These are phyloP conservation scores for Dictyostelium intermedium DNA, from an alignment of 78 protist genomes.

Conservation along the genomic window DNA sequence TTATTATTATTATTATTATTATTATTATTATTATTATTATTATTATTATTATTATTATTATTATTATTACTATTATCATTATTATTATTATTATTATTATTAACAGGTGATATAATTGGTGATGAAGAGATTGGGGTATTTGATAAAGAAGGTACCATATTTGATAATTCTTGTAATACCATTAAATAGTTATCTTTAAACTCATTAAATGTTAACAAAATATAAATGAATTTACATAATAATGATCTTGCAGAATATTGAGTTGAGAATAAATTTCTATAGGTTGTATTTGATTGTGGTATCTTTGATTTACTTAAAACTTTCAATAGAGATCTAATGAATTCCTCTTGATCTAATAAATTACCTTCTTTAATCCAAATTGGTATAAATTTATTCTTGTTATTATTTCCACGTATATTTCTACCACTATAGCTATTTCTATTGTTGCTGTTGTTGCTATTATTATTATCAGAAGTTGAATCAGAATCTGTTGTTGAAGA, in stretches of 20 bases:
- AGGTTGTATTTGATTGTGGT: constrained; percentile 28
- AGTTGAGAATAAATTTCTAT: constrained; percentile 40
- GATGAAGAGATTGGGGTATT: background rate
- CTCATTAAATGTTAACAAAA: constrained; percentile 1
- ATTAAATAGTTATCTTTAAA: constrained; percentile 1
- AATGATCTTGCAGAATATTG: constrained; percentile 61
- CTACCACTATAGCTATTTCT: background rate
- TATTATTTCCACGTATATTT: background rate
- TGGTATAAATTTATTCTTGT: constrained; percentile 15
- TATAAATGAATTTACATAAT: constrained; percentile 36
- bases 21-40: background rate
- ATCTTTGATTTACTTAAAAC: constrained; percentile 29
- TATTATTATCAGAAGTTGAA: background rate
- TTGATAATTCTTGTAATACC: constrained; percentile 19
- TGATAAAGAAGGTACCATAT: background rate
- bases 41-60: background rate
- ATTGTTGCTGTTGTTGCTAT: background rate
- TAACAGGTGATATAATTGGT: background rate
- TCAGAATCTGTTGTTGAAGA: constrained; percentile 47
- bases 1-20: background rate
- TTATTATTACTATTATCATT: no score
- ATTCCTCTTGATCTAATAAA: constrained; percentile 24
- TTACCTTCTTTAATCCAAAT: constrained; percentile 68
- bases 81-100: background rate
- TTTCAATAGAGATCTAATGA: background rate